These are phyloP conservation scores for Kingdonia uniflora DNA, from an alignment of 164 flowering plant species.

Conservation along the genomic window DNA sequence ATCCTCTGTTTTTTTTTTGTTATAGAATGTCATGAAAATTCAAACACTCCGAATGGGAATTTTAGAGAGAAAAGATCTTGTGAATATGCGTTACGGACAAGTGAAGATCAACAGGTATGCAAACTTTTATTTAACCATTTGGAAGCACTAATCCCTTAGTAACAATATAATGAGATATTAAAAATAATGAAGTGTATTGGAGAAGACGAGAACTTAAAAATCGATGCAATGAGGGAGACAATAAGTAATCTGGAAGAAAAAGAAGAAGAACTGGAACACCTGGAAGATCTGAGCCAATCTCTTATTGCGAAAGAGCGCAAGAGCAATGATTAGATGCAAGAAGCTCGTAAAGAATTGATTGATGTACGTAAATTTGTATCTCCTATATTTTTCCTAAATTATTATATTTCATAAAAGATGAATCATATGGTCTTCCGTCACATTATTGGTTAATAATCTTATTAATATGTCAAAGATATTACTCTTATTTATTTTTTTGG, in stretches of 20 bases:
- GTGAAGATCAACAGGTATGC: conserved; percentile 45
- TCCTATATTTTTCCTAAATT: too few species aligned
- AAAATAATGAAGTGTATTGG: conserved; percentile 47
- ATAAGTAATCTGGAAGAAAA: conserved; percentile 10
- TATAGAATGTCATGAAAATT: conserved; percentile 4
- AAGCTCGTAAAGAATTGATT: conserved; percentile 59
- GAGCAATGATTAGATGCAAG: conserved; percentile 56
- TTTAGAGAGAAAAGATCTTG: conserved; percentile 35
- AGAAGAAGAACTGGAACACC: conserved; percentile 7
- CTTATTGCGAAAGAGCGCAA: conserved; percentile 14
- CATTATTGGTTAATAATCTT: too few species aligned
- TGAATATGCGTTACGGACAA: conserved; percentile 36
- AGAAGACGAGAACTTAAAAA: conserved; percentile 39
- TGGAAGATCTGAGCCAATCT: conserved; percentile 12
- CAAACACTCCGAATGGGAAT: background rate
- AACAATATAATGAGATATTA: conserved; percentile 23
- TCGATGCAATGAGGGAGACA: conserved; percentile 23
- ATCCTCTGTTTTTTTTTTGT: background rate
- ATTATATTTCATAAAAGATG: too few species aligned
- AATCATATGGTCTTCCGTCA: too few species aligned
- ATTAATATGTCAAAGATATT: too few species aligned
- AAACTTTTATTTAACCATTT: background rate
- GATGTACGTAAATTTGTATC: conserved; percentile 27
- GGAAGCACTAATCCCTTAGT: too few species aligned
- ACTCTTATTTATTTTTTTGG: too few species aligned